These are phyloP conservation scores for Aspergillus haitiensis DNA, from an alignment of 495 filamentous ascomycete species.

Conservation along the genomic window DNA sequence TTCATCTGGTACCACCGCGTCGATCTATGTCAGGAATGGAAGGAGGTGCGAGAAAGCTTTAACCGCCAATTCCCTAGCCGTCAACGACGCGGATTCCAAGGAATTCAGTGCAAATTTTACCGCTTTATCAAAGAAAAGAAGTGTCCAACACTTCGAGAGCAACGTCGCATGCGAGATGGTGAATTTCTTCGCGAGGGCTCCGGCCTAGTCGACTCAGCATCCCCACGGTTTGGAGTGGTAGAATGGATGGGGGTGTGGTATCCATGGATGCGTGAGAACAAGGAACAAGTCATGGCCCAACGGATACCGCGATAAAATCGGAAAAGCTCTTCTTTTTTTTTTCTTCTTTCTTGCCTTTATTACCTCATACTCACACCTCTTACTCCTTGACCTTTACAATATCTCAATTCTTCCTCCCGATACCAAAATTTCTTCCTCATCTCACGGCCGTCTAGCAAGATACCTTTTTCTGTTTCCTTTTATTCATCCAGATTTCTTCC, in stretches of 20 bases:
- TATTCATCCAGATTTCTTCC: background rate
- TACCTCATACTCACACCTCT: background rate
- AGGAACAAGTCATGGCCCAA: constrained; percentile 23
- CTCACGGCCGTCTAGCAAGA: constrained; percentile 4
- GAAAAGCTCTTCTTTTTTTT: constrained; percentile 1
- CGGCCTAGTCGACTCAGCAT: constrained; percentile 14
- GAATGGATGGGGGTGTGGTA: constrained; percentile 45
- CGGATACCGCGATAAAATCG: constrained; percentile 13
- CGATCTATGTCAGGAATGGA: constrained; percentile 53
- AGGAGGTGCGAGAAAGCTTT: constrained; percentile 50
- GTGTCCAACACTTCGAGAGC: constrained; percentile 47
- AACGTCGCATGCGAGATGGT: constrained; percentile 47
- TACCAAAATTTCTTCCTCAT: constrained; percentile 1
- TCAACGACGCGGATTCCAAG: constrained; percentile 47
- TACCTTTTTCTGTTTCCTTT: constrained; percentile 7
- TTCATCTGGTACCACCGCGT: constrained; percentile 60
- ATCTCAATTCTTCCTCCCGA: background rate
- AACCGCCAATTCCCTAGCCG: constrained; percentile 50
- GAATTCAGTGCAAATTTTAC: constrained; percentile 58
- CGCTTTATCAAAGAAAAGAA: constrained; percentile 52
- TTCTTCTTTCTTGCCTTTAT: constrained; percentile 7
- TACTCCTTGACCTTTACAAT: background rate
- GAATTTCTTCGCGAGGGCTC: constrained; percentile 42
- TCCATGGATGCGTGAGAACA: constrained; percentile 44
- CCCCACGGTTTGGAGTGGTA: constrained; percentile 39